These are phyloP conservation scores for Pythium rishiriense DNA, from an alignment of 352 stramenopile genomes.

Conservation along the genomic window DNA sequence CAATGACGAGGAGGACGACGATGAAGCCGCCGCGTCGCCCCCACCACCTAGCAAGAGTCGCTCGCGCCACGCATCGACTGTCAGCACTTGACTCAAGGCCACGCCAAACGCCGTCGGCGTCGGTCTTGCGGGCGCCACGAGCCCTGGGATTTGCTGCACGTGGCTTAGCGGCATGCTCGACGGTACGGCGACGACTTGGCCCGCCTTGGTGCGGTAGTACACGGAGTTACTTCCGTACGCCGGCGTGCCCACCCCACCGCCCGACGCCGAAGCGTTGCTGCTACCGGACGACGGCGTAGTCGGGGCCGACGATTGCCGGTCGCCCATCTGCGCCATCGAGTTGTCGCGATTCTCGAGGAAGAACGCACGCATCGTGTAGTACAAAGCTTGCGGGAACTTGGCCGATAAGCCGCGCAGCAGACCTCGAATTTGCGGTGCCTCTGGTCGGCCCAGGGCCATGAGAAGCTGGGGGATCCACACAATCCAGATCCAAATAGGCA, in stretches of 20 bases:
- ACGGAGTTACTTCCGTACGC: conserved; percentile 29
- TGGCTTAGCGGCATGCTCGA: conserved; percentile 53
- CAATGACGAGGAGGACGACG: background rate
- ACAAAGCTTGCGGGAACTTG: conserved; percentile 97
- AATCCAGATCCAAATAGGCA: conserved; percentile 99
- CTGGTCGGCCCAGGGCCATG: conserved; percentile 91
- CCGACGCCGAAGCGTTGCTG: conserved; percentile 9
- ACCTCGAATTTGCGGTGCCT: conserved; percentile 86
- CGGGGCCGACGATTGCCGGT: conserved; percentile 23
- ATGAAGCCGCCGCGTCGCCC: background rate
- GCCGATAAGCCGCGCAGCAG: conserved; percentile 79
- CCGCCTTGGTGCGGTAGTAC: conserved; percentile 84
- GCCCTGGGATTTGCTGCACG: conserved; percentile 69
- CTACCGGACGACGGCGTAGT: conserved; percentile 21
- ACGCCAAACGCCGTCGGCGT: conserved; percentile 75
- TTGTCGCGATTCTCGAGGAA: conserved; percentile 97
- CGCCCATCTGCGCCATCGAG: conserved; percentile 42
- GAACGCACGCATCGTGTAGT: conserved; percentile 98
- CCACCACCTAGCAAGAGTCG: conserved; percentile 16
- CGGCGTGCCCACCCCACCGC: conserved; percentile 24
- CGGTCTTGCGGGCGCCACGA: conserved; percentile 64
- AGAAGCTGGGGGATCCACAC: conserved; percentile 98
- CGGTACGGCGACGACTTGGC: conserved; percentile 76
- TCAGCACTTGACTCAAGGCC: conserved; percentile 55
- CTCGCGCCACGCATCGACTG: conserved; percentile 69